Conservation (phyloP, 768 basidiomycete species). For the Lactarius quietus region DNA sequence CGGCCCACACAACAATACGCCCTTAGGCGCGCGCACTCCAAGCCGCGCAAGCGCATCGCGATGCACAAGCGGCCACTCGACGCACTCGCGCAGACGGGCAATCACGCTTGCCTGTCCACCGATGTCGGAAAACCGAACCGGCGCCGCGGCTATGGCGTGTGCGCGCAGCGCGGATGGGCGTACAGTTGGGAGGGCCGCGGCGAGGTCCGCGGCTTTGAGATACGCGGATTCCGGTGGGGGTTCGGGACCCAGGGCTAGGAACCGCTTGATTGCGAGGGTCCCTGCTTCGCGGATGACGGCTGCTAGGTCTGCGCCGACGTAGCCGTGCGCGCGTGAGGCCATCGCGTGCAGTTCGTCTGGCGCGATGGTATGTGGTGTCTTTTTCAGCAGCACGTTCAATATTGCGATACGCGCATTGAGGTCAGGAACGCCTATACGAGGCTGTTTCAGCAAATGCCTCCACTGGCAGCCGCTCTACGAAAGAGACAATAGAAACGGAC, state of each 20-base stretch:
- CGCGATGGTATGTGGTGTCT: conserved; percentile 72
- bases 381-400: conserved; percentile 75
- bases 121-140: conserved; percentile 81
- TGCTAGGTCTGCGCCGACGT: conserved; percentile 93
- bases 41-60: conserved; percentile 82
- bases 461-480: neutral
- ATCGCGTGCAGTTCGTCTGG: conserved; percentile 57
- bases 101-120: conserved; percentile 83
- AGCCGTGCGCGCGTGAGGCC: conserved; percentile 85
- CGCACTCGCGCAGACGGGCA: conserved; percentile 81
- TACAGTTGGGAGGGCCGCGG: conserved; percentile 67
- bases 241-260: conserved; percentile 41
- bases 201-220: conserved; percentile 63
- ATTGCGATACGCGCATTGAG: conserved; percentile 81
- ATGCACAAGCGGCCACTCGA: conserved; percentile 94
- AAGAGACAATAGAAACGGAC: conserved; percentile 38
- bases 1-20: conserved; percentile 89
- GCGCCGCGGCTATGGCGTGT: conserved; percentile 82
- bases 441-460: no score
- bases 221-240: conserved; percentile 9
- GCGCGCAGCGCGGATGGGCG: conserved; percentile 95
- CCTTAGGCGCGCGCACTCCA: conserved; percentile 85
- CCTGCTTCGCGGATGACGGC: conserved; percentile 93
- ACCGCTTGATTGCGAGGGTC: conserved; percentile 85
- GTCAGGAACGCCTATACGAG: conserved; percentile 74